Base-by-base conservation (phyloP, 1,284 basidiomycete species). In the Neolentinus lepideus region DNA sequence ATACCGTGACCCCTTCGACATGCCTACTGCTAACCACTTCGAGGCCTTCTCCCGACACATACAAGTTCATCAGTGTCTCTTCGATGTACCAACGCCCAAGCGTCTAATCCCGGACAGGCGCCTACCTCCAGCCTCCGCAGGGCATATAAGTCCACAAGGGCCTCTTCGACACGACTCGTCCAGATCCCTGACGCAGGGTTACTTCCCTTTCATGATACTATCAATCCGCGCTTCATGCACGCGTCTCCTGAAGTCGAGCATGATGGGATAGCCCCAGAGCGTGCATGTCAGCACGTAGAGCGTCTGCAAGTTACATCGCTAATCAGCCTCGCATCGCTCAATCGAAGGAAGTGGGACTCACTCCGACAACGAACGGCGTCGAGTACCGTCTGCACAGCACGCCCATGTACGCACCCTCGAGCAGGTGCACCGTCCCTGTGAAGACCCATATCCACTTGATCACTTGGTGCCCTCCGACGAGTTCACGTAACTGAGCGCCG, bases 171-270 rank as follows among this genome's bases (percentile, higher is more conserved):
- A n/a, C n/a, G n/a, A n/a, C n/a, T n/a, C n/a, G n/a, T n/a, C n/a
- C n/a, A n/a, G n/a, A n/a, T n/a, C n/a, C n/a, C n/a, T n/a, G n/a
- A n/a, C n/a, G n/a, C n/a, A n/a, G n/a, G n/a, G n/a, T 59, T 47
- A 71, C 51, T 70, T 56, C 11, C 67, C 75, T 65, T 90, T 90
- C 79, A 85, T 82, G 11, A 89, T 85, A 52, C 85, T 88, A 55
- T 87, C 81, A 36, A 90, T 90, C 1, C 87, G 75, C 14, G 81
- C 81, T 27, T 71, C 70, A 59, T 89, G 84, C 10, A 88, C 79
- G 26, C 79, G 75, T 59, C 71, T 75, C 46, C 80, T 71, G 57
- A 90, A 67, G 55, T 80, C 72, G 4, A 59, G 43, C 69, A 79
- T 80, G 9, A 82, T 71, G 1, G 80, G 79, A 56, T 74, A 79